These are phyloP conservation scores for Erythrophleum ivorense DNA, from an alignment of 331 rosid genomes.

Conservation along the genomic window DNA sequence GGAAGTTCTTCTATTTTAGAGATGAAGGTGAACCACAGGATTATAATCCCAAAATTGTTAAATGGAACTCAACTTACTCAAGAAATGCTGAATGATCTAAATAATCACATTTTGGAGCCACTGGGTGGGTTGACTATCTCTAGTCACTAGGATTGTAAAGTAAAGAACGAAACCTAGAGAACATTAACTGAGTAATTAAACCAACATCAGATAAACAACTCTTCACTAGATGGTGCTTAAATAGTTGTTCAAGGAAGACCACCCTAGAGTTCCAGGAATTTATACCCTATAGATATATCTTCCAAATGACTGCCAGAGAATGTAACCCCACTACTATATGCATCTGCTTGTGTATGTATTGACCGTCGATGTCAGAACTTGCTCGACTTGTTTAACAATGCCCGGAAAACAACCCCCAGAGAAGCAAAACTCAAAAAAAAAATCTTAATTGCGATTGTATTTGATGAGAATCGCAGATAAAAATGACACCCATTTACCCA, in stretches of 20 bases:
- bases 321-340: neutral
- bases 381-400: slow-evolving; percentile 7
- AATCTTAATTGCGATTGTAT: neutral
- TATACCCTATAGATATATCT: neutral
- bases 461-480: neutral
- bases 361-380: slow-evolving; percentile 20
- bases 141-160: neutral
- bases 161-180: neutral
- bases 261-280: neutral
- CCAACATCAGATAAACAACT: neutral
- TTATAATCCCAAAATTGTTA: neutral
- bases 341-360: neutral
- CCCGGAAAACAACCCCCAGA: neutral
- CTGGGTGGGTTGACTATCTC: slow-evolving; percentile 19
- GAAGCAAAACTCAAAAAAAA: neutral
- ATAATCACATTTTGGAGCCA: neutral
- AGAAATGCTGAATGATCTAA: neutral
- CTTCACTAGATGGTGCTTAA: slow-evolving; percentile 1
- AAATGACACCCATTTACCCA: slow-evolving; percentile 1
- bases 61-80: slow-evolving; percentile 21
- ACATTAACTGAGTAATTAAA: neutral
- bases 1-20: neutral
- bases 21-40: neutral
- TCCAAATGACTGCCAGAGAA: neutral
- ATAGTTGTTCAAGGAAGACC: neutral